Percentiles rank a stretch among this genome's conserved stretches.
phyloP scores from a whole-genome alignment of 768 basidiomycete genomes.

The Suillus brevipes region DNA sequence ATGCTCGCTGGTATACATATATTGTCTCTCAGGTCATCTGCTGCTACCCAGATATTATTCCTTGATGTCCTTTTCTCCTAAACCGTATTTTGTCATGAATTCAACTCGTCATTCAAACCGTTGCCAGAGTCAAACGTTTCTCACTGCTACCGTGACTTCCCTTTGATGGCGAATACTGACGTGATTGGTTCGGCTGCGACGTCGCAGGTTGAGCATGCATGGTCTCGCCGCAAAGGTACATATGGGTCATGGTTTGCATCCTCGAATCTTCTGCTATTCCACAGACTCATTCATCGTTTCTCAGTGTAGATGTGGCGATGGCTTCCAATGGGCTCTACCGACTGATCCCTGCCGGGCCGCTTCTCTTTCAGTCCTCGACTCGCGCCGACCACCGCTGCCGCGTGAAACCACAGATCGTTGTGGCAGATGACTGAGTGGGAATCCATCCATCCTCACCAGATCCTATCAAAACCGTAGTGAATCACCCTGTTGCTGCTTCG shows the following conservation, averaged over 20 bases:
- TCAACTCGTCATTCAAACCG: conserved; percentile 38
- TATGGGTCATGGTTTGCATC: conserved; percentile 65
- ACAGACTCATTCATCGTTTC: conserved; percentile 10
- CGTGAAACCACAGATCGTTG: too few relatives aligned
- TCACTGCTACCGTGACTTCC: conserved; percentile 5
- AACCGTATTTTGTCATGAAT: conserved; percentile 48
- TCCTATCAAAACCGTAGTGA: too few relatives aligned
- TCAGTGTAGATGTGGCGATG: conserved; percentile 48
- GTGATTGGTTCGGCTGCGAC: conserved; percentile 13
- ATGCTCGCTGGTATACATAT: conserved; percentile 40
- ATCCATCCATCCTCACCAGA: too few relatives aligned
- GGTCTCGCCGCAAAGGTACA: conserved; percentile 69
- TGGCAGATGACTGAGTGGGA: too few relatives aligned
- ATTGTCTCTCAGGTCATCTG: conserved; percentile 34
- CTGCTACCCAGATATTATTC: conserved; percentile 35
- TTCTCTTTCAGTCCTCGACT: too few relatives aligned
- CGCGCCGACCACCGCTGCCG: too few relatives aligned
- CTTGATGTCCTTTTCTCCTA: conserved; percentile 35
- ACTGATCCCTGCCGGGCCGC: too few relatives aligned
- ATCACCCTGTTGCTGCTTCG: too few relatives aligned
- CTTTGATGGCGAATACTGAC: neutral
- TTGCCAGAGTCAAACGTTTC: neutral
- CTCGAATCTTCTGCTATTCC: neutral
- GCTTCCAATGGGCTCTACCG: too few relatives aligned
- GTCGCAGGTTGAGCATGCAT: conserved; percentile 53